phyloP scores from a whole-genome alignment of 768 basidiomycete genomes.

The Favolaschia claudopus region DNA sequence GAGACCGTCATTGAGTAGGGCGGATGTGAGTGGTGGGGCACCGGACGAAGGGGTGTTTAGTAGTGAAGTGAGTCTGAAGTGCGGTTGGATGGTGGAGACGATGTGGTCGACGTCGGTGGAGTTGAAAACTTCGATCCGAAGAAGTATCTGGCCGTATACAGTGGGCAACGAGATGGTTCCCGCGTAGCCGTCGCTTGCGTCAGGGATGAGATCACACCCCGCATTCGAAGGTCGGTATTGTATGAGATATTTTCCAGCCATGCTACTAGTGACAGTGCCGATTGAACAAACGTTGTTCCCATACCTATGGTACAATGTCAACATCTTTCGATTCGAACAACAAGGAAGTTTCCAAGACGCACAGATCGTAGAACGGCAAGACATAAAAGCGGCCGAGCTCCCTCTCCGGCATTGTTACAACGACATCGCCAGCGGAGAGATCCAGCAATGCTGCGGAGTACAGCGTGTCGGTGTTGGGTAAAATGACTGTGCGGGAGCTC shows the following conservation, averaged over 20 bases:
- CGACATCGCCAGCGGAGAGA: constrained; percentile 8
- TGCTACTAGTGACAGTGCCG: constrained; percentile 4
- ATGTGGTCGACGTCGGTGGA: constrained; percentile 3
- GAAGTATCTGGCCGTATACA: not conserved
- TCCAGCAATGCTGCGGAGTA: constrained; percentile 8
- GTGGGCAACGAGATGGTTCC: constrained; percentile 20
- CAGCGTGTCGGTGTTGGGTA: constrained; percentile 18
- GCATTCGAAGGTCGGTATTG: constrained; percentile 1
- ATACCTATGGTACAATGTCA: not conserved
- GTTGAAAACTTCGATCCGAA: constrained; percentile 12
- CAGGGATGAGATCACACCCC: not conserved
- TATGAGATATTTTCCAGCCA: constrained; percentile 13
- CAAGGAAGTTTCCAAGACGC: not conserved
- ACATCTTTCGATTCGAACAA: not conserved
- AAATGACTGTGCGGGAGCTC: not conserved
- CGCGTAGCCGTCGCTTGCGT: not conserved
- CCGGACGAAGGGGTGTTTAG: not conserved
- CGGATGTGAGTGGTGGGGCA: not conserved
- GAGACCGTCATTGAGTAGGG: not conserved
- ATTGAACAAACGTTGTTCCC: constrained; percentile 10
- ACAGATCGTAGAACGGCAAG: constrained; percentile 20
- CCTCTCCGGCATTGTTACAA: constrained; percentile 2
- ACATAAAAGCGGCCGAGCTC: constrained; percentile 8
- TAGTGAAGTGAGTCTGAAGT: not conserved
- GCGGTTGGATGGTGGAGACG: not conserved